Conservation (phyloP, 495 filamentous ascomycete species). For the Parachaetomium inaequale region DNA sequence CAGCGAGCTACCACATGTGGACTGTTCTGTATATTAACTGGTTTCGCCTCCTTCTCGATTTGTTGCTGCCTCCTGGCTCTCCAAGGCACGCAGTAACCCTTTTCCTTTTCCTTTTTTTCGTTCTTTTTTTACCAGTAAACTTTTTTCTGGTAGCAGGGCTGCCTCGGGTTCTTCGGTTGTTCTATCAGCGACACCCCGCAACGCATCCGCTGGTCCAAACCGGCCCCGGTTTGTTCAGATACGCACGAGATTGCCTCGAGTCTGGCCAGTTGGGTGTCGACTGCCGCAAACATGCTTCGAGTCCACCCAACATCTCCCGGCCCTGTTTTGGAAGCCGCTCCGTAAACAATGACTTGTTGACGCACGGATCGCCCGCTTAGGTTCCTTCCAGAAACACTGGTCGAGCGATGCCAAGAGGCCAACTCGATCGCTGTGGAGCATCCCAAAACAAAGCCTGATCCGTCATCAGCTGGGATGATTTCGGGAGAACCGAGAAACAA, state of each 20-base stretch:
- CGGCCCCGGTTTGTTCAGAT: not conserved
- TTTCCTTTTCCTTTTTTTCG: no score
- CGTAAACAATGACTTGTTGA: not conserved
- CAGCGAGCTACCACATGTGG: not conserved
- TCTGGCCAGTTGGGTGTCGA: not conserved
- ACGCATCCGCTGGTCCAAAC: no score
- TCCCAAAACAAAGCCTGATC: not conserved
- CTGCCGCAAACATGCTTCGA: not conserved
- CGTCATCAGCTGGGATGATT: not conserved
- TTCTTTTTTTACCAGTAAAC: no score
- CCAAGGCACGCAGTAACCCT: not conserved
- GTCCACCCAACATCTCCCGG: not conserved
- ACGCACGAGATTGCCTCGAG: not conserved
- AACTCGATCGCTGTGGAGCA: not conserved
- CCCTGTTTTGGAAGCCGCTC: not conserved
- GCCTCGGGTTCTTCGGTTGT: not conserved
- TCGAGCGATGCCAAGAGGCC: not conserved
- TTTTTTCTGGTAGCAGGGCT: not conserved
- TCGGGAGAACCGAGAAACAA: not conserved
- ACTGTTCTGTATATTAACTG: not conserved
- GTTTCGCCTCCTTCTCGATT: not conserved
- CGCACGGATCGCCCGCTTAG: not conserved
- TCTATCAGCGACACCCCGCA: no score
- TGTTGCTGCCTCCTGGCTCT: not conserved
- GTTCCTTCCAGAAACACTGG: not conserved